phyloP scores from a whole-genome alignment of 2,329 filamentous ascomycete species.

The Ceratocystis ficicola region DNA sequence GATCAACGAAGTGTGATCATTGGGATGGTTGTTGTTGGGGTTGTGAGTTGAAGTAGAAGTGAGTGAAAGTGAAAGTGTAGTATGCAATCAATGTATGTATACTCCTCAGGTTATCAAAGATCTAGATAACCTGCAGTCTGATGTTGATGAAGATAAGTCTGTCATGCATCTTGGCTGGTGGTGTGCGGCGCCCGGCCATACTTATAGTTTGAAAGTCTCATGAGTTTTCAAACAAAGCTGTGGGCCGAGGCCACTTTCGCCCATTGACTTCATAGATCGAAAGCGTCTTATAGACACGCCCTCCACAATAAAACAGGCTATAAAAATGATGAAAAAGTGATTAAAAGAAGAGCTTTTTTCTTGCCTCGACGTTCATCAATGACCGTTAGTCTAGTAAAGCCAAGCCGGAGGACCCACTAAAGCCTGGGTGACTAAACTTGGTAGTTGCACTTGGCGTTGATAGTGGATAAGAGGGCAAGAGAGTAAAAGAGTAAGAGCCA shows the following conservation, averaged over 20 bases:
- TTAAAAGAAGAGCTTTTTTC: neutral
- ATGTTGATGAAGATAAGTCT: too few relatives aligned
- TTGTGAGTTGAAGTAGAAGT: neutral
- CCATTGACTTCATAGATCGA: neutral
- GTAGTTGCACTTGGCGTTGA: conserved; percentile 14
- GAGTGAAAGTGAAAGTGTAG: neutral
- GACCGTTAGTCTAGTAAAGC: neutral
- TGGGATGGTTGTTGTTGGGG: neutral
- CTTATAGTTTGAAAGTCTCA: conserved; percentile 1
- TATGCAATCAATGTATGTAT: neutral
- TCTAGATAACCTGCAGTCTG: neutral
- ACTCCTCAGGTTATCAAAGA: neutral
- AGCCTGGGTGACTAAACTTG: neutral
- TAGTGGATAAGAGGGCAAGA: conserved; percentile 3
- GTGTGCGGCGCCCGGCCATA: neutral
- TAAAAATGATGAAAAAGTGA: neutral
- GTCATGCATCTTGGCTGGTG: neutral
- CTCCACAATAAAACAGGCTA: neutral
- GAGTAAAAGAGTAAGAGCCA: neutral
- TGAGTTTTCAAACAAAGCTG: neutral
- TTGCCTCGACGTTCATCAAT: neutral
- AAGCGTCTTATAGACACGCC: neutral
- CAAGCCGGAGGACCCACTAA: conserved; percentile 10
- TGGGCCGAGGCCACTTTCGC: neutral
- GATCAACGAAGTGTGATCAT: conserved; percentile 12